Base-by-base conservation (phyloP, 2,329 filamentous ascomycete genomes). In the Fusarium brevicatenulatum region DNA sequence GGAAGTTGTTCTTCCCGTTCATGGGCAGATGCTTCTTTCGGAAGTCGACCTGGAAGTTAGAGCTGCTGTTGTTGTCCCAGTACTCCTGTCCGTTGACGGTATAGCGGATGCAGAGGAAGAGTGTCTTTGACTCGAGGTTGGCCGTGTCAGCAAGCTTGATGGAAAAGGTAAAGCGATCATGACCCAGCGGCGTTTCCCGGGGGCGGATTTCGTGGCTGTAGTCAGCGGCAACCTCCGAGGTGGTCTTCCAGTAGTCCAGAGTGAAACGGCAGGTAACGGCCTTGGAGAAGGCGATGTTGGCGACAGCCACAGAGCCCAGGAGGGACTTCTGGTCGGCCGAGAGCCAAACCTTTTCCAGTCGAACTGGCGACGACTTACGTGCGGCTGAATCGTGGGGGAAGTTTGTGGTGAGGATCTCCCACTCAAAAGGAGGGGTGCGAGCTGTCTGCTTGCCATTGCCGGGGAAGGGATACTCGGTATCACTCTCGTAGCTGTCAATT, bases 181-280 rank as follows among this genome's bases (percentile, higher is more conserved):
- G 92, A 53, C 92, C 91, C 75, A 92, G 87, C 28, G 89, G 84
- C 7, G 85, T 85, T 46, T 92, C 89, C 74, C 89, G 89, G 34
- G 90, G 90, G 47, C 91, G 90, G 50, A 95, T 89, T 82, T 96
- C 93, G 70, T 93, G 90, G 80, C 91, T 92, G 84, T 90, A 99
- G 77, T 98, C 95, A n/a, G 94, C 95, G 42, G 88, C 88, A 4
- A 98, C 93, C 80, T 99, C 96, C 2, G 96, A 99, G 0, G 95
- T 97, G 0, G 96, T 99, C 87, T 97, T 97, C 96, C 96, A 99
- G 84, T 97, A 96, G 82, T 99, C 96, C 52, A 98, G 88, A 0
- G 96, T 99, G 82, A 99, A 99, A 56, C 96, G 91, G 81, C 94
- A 95, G n/a, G 92, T 91, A 60, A 99, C 94, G 10, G 87, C 82